Conservation (phyloP, 1,284 basidiomycete genomes). For the Omphalotus olearius region DNA sequence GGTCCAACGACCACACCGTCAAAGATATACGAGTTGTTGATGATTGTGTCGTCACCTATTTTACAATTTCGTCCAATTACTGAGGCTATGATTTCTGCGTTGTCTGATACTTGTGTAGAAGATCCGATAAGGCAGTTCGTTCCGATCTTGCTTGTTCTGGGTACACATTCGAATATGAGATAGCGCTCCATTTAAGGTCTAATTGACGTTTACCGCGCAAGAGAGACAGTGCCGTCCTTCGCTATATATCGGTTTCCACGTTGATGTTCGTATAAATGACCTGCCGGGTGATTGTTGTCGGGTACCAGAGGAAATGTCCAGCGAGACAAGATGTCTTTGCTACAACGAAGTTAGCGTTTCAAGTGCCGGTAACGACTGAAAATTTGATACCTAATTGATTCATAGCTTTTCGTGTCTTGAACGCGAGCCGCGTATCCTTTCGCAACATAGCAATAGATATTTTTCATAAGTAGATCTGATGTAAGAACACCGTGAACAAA, state of each 20-base stretch:
- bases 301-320: conserved; percentile 96
- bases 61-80: conserved; percentile 74
- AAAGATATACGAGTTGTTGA: conserved; percentile 80
- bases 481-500: conserved; percentile 97
- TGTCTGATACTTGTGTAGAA: conserved; percentile 58
- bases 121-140: conserved; percentile 81
- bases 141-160: conserved; percentile 78
- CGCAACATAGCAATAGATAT: conserved; percentile 86
- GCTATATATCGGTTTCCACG: conserved; percentile 87
- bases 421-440: conserved; percentile 87
- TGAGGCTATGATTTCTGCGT: conserved; percentile 61
- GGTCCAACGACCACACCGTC: conserved; percentile 78
- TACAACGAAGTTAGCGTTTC: conserved; percentile 25
- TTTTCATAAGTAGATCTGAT: conserved; percentile 93
- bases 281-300: conserved; percentile 86
- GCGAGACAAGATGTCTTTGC: conserved; percentile 87
- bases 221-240: conserved; percentile 64
- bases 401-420: conserved; percentile 87
- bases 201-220: conserved; percentile 60
- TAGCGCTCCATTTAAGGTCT: background rate
- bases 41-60: conserved; percentile 59
- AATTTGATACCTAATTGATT: conserved; percentile 66
- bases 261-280: conserved; percentile 76
- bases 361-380: conserved; percentile 5
- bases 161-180: conserved; percentile 3